Evolutionary conservation across 2,329 filamentous ascomycete species (phyloP).

Genomic region (Ceratocystis destructans): DNA sequence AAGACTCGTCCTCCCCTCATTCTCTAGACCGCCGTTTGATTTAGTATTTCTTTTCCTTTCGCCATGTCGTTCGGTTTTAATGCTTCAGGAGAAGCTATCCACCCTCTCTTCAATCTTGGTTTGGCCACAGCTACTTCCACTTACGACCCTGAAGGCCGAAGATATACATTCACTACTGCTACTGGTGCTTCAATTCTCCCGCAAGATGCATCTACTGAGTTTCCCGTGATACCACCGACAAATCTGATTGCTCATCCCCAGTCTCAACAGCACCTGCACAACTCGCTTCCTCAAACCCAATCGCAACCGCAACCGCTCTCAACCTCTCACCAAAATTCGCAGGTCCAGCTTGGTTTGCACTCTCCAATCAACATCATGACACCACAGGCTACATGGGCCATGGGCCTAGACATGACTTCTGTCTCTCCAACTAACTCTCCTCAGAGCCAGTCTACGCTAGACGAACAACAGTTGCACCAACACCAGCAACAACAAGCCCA

Average conservation of each 20-base stretch:
- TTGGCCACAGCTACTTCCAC: conserved; percentile 9
- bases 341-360: conserved; percentile 15
- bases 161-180: conserved; percentile 21
- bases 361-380: conserved; percentile 24
- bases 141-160: conserved; percentile 23
- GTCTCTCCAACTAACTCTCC: conserved; percentile 34
- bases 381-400: conserved; percentile 34
- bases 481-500: conserved; percentile 28
- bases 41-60: conserved; percentile 15
- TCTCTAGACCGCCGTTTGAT: conserved; percentile 16
- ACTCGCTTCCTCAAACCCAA: conserved; percentile 24
- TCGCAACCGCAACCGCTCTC: conserved; percentile 16
- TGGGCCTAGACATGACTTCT: conserved; percentile 40
- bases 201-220: conserved; percentile 22
- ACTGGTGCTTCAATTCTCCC: conserved; percentile 6
- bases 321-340: conserved; percentile 24
- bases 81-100: conserved; percentile 14
- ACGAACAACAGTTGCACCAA: conserved; percentile 16
- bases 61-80: conserved; percentile 19
- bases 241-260: conserved; percentile 8
- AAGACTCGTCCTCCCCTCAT: conserved; percentile 14
- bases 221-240: conserved; percentile 17
- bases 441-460: conserved; percentile 31
- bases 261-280: conserved; percentile 9
- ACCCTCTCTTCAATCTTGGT: conserved; percentile 14